Conservation (phyloP, 1,139 yeast genomes). For the Blastobotrys elegans region DNA sequence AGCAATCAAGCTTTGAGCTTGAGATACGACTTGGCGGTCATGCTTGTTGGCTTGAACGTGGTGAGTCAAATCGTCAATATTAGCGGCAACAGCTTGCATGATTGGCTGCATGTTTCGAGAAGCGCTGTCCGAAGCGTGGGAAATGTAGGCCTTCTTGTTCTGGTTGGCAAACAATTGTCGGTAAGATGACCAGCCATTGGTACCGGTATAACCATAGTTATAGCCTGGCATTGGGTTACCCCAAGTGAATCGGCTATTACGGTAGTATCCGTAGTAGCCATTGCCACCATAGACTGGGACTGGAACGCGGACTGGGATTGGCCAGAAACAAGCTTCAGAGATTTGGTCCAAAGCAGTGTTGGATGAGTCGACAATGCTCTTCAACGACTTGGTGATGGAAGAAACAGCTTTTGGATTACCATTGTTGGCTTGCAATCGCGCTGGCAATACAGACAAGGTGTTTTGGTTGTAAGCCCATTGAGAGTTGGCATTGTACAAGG, state of each 20-base stretch:
- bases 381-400: background rate
- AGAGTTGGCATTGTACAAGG: background rate
- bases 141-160: background rate
- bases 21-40: background rate
- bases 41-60: background rate
- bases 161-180: background rate
- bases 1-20: background rate
- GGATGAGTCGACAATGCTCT: slow-evolving; percentile 4
- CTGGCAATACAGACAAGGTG: background rate
- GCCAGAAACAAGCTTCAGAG: slow-evolving; percentile 15
- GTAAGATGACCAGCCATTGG: background rate
- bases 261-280: background rate
- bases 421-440: background rate
- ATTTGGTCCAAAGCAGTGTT: slow-evolving; percentile 18
- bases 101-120: slow-evolving; percentile 5
- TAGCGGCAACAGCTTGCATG: background rate
- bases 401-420: background rate
- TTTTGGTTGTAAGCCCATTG: background rate
- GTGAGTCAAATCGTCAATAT: background rate
- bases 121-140: background rate
- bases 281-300: background rate
- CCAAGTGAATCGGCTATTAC: background rate
- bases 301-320: background rate
- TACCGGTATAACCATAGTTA: background rate
- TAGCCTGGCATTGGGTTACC: background rate